phyloP scores from a whole-genome alignment of 352 stramenopile species.

The Pythium rishiriense region DNA sequence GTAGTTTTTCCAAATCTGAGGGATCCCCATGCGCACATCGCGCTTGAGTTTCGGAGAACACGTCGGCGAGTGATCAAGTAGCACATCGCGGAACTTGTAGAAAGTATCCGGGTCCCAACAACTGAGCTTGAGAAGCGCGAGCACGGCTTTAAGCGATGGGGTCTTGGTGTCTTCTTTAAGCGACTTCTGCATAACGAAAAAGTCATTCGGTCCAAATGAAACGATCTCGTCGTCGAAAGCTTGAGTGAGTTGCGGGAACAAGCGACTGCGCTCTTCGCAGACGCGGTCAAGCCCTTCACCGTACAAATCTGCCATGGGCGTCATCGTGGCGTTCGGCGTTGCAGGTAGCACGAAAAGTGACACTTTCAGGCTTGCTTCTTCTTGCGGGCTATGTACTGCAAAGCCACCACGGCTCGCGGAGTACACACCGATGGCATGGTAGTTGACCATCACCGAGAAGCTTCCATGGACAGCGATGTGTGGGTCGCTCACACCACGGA shows the following conservation, averaged over 20 bases:
- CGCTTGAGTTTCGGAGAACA: slow-evolving; percentile 61
- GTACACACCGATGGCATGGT: slow-evolving; percentile 92
- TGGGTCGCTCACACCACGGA: slow-evolving; percentile 88
- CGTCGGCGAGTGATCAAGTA: slow-evolving; percentile 85
- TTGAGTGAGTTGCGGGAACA: slow-evolving; percentile 66
- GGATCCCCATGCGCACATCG: slow-evolving; percentile 88
- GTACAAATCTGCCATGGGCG: slow-evolving; percentile 42
- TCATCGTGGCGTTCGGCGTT: slow-evolving; percentile 1
- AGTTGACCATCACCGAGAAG: slow-evolving; percentile 97
- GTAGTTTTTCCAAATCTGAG: slow-evolving; percentile 90
- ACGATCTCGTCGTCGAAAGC: slow-evolving; percentile 89
- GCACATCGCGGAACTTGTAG: slow-evolving; percentile 93
- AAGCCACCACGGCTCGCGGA: slow-evolving; percentile 91
- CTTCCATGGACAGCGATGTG: slow-evolving; percentile 95
- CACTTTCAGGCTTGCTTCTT: slow-evolving; percentile 93
- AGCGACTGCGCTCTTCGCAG: slow-evolving; percentile 52
- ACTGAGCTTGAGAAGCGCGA: slow-evolving; percentile 91
- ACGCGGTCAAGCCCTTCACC: slow-evolving; percentile 59
- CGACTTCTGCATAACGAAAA: slow-evolving; percentile 93
- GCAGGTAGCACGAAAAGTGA: slow-evolving; percentile 81
- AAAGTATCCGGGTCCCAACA: slow-evolving; percentile 95
- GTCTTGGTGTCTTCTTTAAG: slow-evolving; percentile 81
- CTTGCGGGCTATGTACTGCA: slow-evolving; percentile 90
- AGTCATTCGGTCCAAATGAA: slow-evolving; percentile 93
- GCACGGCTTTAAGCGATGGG: slow-evolving; percentile 83